Evolutionary conservation across 169 alveolate species (phyloP).

Genomic region (Eimeria praecox): DNA sequence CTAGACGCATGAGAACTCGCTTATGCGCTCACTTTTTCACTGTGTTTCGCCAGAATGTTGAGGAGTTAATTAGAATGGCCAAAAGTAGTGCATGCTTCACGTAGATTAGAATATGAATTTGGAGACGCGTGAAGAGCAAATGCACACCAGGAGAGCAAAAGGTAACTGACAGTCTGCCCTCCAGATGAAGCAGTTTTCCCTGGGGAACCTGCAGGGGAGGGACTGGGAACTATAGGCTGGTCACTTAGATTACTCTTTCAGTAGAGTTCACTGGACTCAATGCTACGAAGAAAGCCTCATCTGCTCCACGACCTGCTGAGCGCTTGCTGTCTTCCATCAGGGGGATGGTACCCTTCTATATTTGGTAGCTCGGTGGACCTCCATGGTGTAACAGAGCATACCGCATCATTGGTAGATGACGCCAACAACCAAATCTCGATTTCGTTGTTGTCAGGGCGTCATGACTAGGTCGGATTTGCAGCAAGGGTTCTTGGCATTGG

Average conservation of each 20-base stretch:
- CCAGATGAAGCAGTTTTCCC: background rate
- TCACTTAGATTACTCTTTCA: background rate
- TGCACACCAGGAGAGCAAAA: too few relatives aligned
- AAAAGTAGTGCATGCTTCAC: background rate
- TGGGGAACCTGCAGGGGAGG: background rate
- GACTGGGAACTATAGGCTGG: background rate
- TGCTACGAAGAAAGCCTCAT: background rate
- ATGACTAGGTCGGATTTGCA: background rate
- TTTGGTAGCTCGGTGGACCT: background rate
- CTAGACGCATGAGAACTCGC: background rate
- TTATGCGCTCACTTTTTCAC: background rate
- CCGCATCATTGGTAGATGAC: background rate
- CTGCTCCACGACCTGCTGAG: background rate
- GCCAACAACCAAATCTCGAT: background rate
- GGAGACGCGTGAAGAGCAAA: background rate
- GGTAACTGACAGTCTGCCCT: background rate
- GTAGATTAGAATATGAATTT: background rate
- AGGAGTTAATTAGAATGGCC: background rate
- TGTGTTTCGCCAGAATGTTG: background rate
- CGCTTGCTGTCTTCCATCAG: background rate
- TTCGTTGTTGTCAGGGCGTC: background rate
- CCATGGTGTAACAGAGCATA: background rate
- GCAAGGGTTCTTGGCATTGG: background rate
- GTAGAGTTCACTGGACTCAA: background rate
- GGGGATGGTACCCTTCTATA: background rate